A percentile compares a stretch with the other conserved stretches of the same genome.
These are phyloP conservation scores for Cutaneotrichosporon sp. DNA, from an alignment of 1,284 basidiomycete genomes.

Conservation along the genomic window DNA sequence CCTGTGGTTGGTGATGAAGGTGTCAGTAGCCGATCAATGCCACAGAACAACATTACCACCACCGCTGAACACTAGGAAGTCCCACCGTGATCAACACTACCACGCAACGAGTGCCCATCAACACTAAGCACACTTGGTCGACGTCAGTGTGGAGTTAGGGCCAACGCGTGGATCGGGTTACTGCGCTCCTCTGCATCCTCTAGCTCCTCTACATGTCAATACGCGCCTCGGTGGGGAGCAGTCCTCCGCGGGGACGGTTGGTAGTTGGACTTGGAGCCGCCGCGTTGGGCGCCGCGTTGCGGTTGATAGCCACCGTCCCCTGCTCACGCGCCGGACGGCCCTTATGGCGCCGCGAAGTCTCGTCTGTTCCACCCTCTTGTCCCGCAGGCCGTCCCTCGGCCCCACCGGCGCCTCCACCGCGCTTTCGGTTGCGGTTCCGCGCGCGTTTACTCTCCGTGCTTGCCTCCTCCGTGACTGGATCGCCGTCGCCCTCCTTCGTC, in stretches of 20 bases:
- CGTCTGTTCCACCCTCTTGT: not conserved
- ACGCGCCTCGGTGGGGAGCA: slow-evolving; percentile 12
- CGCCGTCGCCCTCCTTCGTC: not conserved
- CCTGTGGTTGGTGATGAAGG: no score
- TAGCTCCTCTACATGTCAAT: slow-evolving; percentile 16
- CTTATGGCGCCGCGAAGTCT: not conserved
- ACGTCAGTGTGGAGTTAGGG: no score
- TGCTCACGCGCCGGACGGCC: not conserved
- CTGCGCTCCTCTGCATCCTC: no score
- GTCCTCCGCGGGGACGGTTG: slow-evolving; percentile 2
- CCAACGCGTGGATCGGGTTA: no score
- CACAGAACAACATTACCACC: no score
- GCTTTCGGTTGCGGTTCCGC: slow-evolving; percentile 1
- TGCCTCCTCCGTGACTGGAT: slow-evolving; percentile 2
- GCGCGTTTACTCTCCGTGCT: slow-evolving; percentile 4
- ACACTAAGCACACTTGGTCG: no score
- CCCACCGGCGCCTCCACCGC: not conserved
- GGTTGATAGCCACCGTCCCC: not conserved
- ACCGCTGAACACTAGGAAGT: no score
- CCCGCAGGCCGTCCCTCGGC: not conserved
- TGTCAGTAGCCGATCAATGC: no score
- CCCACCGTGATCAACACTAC: no score
- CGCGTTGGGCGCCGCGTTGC: no score
- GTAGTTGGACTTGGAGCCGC: no score
- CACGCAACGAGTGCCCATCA: no score